Percentiles rank a stretch among this genome's conserved stretches.
phyloP scores from a whole-genome alignment of 768 basidiomycete species.

The Strobilomyces dryophilus region DNA sequence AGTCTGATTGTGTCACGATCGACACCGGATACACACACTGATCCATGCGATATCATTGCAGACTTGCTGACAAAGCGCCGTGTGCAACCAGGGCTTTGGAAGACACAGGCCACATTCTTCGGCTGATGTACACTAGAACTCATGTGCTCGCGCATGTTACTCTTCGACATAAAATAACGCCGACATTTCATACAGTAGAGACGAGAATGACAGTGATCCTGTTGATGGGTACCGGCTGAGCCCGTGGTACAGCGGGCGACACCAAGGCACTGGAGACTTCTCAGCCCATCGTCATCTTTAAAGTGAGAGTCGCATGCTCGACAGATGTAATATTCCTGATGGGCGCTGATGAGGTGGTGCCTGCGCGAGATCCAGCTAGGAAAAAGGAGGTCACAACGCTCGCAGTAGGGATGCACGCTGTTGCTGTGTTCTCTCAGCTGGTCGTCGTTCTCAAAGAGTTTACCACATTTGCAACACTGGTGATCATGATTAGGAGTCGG shows the following conservation, averaged over 20 bases:
- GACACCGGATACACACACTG: conserved; percentile 46
- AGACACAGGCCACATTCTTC: conserved; percentile 35
- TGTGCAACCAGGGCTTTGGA: conserved; percentile 37
- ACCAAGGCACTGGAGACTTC: no score
- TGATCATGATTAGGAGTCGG: no score
- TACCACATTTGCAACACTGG: no score
- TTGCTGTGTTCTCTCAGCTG: no score
- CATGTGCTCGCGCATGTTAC: conserved; percentile 36
- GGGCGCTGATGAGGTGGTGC: conserved; percentile 43
- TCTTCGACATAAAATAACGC: conserved; percentile 36
- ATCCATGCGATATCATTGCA: conserved; percentile 53
- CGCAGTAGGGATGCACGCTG: conserved; percentile 17
- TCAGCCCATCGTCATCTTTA: conserved; percentile 27
- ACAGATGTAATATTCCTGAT: conserved; percentile 52
- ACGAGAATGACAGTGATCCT: conserved; percentile 36
- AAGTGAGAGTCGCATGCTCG: conserved; percentile 46
- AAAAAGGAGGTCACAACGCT: conserved; percentile 39
- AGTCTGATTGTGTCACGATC: conserved; percentile 33
- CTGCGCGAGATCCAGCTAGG: conserved; percentile 20
- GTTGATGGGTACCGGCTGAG: no score
- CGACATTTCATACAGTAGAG: conserved; percentile 45
- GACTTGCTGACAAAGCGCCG: conserved; percentile 47
- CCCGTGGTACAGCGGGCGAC: no score
- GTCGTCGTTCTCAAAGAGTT: no score
- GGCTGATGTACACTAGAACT: conserved; percentile 49